A percentile compares a stretch with the other conserved stretches of the same genome.
phyloP scores from a whole-genome alignment of 306 rosid genomes.

The Cyclanthera cordifolia region DNA sequence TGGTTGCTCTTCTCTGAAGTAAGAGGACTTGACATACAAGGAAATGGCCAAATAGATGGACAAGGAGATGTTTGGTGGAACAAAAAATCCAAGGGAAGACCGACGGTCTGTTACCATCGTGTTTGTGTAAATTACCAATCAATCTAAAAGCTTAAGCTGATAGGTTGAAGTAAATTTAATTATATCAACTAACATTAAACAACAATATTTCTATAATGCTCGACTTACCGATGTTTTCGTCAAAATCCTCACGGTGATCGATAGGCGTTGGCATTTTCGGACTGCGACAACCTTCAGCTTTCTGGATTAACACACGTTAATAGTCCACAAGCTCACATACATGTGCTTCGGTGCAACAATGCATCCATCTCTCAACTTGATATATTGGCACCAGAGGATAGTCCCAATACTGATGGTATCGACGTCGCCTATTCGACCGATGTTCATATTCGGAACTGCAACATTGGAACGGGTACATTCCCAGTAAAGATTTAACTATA shows the following conservation, averaged over 20 bases:
- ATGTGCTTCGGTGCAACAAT: conserved; percentile 9
- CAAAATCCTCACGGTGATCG: background rate
- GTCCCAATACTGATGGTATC: conserved; percentile 27
- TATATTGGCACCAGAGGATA: conserved; percentile 3
- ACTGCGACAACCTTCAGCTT: background rate
- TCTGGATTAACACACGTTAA: conserved; percentile 11
- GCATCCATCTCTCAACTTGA: background rate
- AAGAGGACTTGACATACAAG: background rate
- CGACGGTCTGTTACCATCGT: conserved; percentile 3
- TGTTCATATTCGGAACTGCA: background rate
- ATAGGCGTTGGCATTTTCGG: background rate
- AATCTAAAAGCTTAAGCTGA: too few species aligned
- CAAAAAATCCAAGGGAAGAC: background rate
- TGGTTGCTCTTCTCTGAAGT: conserved; percentile 11
- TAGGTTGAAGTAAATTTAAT: too few species aligned
- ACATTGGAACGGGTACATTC: conserved; percentile 5
- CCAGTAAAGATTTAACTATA: background rate
- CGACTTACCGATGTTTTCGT: background rate
- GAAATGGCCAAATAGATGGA: conserved; percentile 12
- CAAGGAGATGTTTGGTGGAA: conserved; percentile 17
- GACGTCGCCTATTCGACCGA: background rate
- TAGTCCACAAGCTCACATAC: conserved; percentile 3
- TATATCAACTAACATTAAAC: too few species aligned
- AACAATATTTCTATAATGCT: background rate
- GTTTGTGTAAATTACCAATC: too few species aligned